These are phyloP conservation scores for Colletotrichum acutatum DNA, from an alignment of 2,329 filamentous ascomycete genomes.

Conservation along the genomic window DNA sequence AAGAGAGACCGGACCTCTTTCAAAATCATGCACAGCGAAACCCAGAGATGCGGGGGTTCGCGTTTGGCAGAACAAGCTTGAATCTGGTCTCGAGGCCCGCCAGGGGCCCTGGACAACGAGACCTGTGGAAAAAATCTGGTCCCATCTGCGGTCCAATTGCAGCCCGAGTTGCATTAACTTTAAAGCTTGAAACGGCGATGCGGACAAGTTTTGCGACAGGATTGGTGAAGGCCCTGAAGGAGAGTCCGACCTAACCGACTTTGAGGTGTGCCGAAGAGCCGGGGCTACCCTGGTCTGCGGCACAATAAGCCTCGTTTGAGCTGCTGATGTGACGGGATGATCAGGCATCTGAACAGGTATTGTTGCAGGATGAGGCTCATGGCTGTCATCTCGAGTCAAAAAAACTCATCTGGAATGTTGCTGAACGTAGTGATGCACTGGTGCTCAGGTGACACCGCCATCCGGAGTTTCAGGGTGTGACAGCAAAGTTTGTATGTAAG, in stretches of 20 bases:
- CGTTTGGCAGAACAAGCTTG: slow-evolving; percentile 16
- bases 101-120: background rate
- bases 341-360: slow-evolving; percentile 32
- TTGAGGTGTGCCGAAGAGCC: background rate
- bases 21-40: slow-evolving; percentile 23
- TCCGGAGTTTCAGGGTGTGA: slow-evolving; percentile 33
- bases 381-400: slow-evolving; percentile 33
- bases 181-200: slow-evolving; percentile 31
- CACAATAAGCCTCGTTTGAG: slow-evolving; percentile 29
- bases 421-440: background rate
- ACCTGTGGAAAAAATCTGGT: background rate
- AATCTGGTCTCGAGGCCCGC: background rate
- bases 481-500: background rate
- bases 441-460: slow-evolving; percentile 23
- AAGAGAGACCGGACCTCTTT: slow-evolving; percentile 1
- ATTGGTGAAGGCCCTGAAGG: background rate
- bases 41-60: background rate
- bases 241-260: slow-evolving; percentile 18
- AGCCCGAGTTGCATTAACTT: slow-evolving; percentile 11
- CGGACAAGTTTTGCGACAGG: slow-evolving; percentile 27
- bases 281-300: slow-evolving; percentile 18
- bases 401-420: slow-evolving; percentile 10
- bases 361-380: slow-evolving; percentile 9
- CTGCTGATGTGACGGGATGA: slow-evolving; percentile 29
- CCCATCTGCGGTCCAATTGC: background rate